Base-by-base conservation (phyloP, 176 grass and related monocot species). In the Rhynchospora breviuscula region DNA sequence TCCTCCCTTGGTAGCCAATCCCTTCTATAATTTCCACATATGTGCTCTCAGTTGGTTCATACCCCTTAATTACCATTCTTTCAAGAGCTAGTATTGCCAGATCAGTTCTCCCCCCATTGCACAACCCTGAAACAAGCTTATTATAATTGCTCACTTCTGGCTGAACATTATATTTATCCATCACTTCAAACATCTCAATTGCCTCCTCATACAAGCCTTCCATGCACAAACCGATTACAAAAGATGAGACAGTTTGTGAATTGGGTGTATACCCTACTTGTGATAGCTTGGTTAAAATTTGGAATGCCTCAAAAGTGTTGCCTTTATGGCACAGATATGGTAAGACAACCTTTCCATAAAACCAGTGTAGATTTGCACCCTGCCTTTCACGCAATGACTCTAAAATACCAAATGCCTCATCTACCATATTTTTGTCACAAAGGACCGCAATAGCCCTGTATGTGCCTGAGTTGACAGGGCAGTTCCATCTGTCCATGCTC, bases 141-240 rank as follows among this genome's bases (percentile, higher is more conserved):
- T 81, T 65, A 26, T 81, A 81, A 8, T 29, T 65, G 2, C 10
- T 21, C 40, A 25, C 59, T 8, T 63, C 11, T 49, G 10, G 45
- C 4, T 2, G 33, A 47, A 81, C n/a, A 63, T 56, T 63, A 63
- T 49, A 63, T 10, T 64, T 47, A 40, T 51, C 40, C 59, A 35
- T 64, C 21, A 49, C 11, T 81, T 81, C 79, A 81, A 63, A 64
- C 79, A 81, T 22, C 40, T 81, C 59, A n/a, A 81, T 23, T 81
- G 79, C 79, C 44, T 81, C 79, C 60, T 81, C 79, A 14, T 63
- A 59, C 59, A 61, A 63, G 35, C 79, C n/a, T 63, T 45, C 79
- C 79, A 40, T n/a, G 10, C 53, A 63, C 57, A 81, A 81, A 81
- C 79, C 79, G 1, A 5, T 65, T 25, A 63, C 31, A 29, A 81